A percentile compares a stretch with the other conserved stretches of the same genome.
Conservation (phyloP, 1,139 yeast species). For the Torulaspora globosa region DNA sequence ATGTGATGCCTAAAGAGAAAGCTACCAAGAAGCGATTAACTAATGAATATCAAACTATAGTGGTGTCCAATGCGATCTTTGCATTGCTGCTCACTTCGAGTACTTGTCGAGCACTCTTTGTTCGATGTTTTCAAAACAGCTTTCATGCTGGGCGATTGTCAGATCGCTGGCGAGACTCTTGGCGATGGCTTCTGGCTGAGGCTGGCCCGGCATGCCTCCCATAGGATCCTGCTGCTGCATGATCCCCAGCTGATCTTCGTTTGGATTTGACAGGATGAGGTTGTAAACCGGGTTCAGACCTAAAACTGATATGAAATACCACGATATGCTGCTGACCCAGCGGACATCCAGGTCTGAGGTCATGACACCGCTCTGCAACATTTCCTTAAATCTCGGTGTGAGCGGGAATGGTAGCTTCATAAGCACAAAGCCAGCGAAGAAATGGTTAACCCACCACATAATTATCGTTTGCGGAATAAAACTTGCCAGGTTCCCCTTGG, state of each 20-base stretch:
- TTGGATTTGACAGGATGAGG: slow-evolving; percentile 57
- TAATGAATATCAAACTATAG: neutral
- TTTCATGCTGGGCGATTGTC: slow-evolving; percentile 58
- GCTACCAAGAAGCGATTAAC: neutral
- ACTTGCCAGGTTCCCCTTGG: slow-evolving; percentile 75
- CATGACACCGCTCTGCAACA: slow-evolving; percentile 84
- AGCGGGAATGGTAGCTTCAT: slow-evolving; percentile 79
- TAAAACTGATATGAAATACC: slow-evolving; percentile 88
- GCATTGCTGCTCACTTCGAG: slow-evolving; percentile 9
- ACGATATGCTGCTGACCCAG: slow-evolving; percentile 95
- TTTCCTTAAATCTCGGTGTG: slow-evolving; percentile 82
- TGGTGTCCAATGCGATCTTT: neutral
- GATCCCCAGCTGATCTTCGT: slow-evolving; percentile 39
- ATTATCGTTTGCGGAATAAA: slow-evolving; percentile 87
- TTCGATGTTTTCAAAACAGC: slow-evolving; percentile 60
- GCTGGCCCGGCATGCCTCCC: slow-evolving; percentile 54
- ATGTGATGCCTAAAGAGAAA: slow-evolving; percentile 1
- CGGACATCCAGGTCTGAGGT: slow-evolving; percentile 84
- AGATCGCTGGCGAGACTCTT: slow-evolving; percentile 71
- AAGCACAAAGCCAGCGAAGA: slow-evolving; percentile 87
- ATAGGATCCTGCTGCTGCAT: slow-evolving; percentile 41
- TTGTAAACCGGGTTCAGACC: slow-evolving; percentile 82
- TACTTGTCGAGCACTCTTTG: slow-evolving; percentile 50
- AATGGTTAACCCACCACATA: slow-evolving; percentile 95
- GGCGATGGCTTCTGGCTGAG: slow-evolving; percentile 58